Percentiles rank a stretch among this genome's conserved stretches.
These are phyloP conservation scores for Didymella arachidicola DNA, from an alignment of 2,329 filamentous ascomycete species.

Conservation along the genomic window DNA sequence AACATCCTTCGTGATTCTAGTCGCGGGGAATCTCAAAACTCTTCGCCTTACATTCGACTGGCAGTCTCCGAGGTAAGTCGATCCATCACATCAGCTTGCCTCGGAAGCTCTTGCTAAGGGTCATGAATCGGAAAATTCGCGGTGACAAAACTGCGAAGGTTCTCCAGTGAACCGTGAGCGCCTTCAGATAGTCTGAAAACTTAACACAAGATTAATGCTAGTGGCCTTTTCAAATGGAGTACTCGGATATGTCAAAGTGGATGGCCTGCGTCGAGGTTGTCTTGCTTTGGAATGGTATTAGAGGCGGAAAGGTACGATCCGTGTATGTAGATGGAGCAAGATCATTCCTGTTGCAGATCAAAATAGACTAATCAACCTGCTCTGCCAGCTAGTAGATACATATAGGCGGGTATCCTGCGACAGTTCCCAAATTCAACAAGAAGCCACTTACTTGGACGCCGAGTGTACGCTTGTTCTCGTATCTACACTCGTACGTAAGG, in stretches of 20 bases:
- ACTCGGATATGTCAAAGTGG: background rate
- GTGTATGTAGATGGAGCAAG: background rate
- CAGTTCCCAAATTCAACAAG: background rate
- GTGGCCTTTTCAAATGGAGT: background rate
- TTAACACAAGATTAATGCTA: background rate
- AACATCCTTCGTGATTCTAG: background rate
- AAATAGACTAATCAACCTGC: no score
- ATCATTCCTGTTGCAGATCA: no score
- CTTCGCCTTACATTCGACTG: background rate
- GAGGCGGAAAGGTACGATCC: background rate
- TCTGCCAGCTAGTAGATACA: no score
- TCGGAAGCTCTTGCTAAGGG: background rate
- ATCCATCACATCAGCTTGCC: background rate
- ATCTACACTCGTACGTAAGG: background rate
- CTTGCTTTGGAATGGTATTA: background rate
- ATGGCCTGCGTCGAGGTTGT: background rate
- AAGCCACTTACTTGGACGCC: background rate
- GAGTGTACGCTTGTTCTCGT: background rate
- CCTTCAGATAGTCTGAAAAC: background rate
- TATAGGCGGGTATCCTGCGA: no score
- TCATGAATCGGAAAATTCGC: constrained; percentile 1
- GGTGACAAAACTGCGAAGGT: background rate
- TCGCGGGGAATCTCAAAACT: background rate
- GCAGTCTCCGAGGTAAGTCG: background rate
- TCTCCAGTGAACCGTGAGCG: background rate